Conservation (phyloP, 2,329 filamentous ascomycete genomes). For the Hymenoscyphus scutula region DNA sequence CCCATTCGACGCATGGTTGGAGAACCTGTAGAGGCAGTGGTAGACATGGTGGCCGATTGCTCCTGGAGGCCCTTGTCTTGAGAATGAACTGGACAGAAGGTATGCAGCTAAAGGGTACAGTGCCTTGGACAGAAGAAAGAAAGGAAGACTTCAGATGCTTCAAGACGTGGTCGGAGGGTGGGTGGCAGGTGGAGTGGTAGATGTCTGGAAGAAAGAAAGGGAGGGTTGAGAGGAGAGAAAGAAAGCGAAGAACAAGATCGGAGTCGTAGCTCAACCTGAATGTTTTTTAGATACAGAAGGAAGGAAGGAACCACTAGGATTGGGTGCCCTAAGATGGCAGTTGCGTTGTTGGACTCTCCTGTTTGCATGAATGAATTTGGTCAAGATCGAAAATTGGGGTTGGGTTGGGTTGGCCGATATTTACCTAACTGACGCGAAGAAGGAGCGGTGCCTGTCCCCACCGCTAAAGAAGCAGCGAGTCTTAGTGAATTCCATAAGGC, state of each 20-base stretch:
- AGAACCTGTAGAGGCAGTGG: conserved; percentile 42
- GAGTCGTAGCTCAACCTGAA: conserved; percentile 36
- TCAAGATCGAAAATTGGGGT: too few relatives aligned
- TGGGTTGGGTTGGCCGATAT: too few relatives aligned
- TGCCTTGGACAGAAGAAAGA: conserved; percentile 6
- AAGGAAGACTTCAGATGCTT: conserved; percentile 10
- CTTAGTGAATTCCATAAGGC: too few relatives aligned
- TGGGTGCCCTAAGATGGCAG: conserved; percentile 7
- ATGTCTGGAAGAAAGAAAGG: conserved; percentile 26
- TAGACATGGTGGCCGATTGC: conserved; percentile 40
- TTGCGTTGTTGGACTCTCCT: background rate
- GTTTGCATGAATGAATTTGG: too few relatives aligned
- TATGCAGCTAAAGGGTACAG: background rate
- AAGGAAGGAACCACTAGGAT: conserved; percentile 31
- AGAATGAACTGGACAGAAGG: conserved; percentile 29
- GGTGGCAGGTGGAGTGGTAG: conserved; percentile 29
- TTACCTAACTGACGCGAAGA: too few relatives aligned
- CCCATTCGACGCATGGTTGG: conserved; percentile 41
- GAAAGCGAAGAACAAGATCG: conserved; percentile 31
- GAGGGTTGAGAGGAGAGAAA: conserved; percentile 23
- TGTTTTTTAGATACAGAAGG: conserved; percentile 29
- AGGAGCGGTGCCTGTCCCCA: background rate
- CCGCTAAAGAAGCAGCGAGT: background rate
- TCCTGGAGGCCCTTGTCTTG: conserved; percentile 9
- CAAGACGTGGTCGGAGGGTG: conserved; percentile 23